A percentile compares a stretch with the other conserved stretches of the same genome.
Conservation (phyloP, 2,329 filamentous ascomycete species). For the Purpureocillium takamizusanense region DNA sequence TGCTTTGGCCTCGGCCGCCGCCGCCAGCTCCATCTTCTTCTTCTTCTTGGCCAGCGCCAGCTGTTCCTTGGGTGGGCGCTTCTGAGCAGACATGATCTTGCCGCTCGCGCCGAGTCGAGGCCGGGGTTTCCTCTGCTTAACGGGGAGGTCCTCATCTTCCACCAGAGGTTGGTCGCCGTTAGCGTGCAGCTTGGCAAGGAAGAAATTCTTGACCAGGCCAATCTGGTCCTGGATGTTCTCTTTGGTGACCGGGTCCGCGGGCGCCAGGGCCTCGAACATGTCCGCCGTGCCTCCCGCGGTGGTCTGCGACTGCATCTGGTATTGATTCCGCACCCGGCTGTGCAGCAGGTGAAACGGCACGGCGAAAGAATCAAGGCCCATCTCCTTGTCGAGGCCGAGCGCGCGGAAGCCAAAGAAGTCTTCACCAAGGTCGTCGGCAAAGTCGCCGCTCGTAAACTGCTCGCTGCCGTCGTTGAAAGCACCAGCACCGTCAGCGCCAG, state of each 20-base stretch:
- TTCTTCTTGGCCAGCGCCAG: constrained; percentile 80
- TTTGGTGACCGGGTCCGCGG: constrained; percentile 68
- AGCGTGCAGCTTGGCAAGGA: constrained; percentile 77
- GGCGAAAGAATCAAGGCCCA: constrained; percentile 77
- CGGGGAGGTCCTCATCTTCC: constrained; percentile 90
- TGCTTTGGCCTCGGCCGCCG: constrained; percentile 38
- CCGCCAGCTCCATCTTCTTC: constrained; percentile 59
- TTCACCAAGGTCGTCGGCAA: constrained; percentile 94
- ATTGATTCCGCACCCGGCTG: constrained; percentile 77
- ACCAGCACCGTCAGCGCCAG: constrained; percentile 72
- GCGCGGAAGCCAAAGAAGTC: constrained; percentile 99
- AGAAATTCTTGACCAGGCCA: constrained; percentile 84
- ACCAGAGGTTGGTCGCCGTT: constrained; percentile 73
- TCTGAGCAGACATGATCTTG: constrained; percentile 80
- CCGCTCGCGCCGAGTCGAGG: constrained; percentile 61
- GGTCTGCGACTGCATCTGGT: constrained; percentile 65
- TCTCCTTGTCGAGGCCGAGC: constrained; percentile 82
- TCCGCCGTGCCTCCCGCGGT: constrained; percentile 48
- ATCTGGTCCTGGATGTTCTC: constrained; percentile 74
- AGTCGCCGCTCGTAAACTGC: constrained; percentile 93
- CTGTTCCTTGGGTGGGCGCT: constrained; percentile 73
- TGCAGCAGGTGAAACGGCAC: constrained; percentile 93
- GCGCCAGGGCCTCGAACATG: constrained; percentile 58
- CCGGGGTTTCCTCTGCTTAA: constrained; percentile 76
- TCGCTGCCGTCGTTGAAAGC: constrained; percentile 96